Evolutionary conservation across 2,329 filamentous ascomycete genomes (phyloP).

Genomic region (Endothia cerciana): DNA sequence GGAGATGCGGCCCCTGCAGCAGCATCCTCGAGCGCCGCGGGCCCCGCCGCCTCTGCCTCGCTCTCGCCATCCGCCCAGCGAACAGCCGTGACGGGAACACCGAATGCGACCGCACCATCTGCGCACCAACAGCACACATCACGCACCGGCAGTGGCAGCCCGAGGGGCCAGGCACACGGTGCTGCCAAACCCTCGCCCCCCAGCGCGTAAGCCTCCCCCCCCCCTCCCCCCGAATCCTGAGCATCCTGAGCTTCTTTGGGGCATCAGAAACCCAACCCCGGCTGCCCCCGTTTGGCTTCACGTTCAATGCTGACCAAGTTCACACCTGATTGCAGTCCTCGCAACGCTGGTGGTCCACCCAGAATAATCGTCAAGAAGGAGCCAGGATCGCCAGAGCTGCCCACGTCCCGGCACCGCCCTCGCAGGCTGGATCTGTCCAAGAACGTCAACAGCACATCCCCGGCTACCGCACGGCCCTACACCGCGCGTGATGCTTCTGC

Average conservation of each 20-base stretch:
- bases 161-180: slow-evolving; percentile 45
- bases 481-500: slow-evolving; percentile 73
- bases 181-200: slow-evolving; percentile 59
- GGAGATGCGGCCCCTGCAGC: slow-evolving; percentile 50
- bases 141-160: slow-evolving; percentile 59
- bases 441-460: slow-evolving; percentile 53
- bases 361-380: slow-evolving; percentile 98
- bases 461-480: slow-evolving; percentile 71
- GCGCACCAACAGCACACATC: slow-evolving; percentile 35
- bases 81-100: slow-evolving; percentile 45
- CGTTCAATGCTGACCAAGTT: slow-evolving; percentile 22
- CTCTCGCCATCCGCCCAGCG: slow-evolving; percentile 52
- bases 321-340: slow-evolving; percentile 44
- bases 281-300: slow-evolving; percentile 25
- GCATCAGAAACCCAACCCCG: slow-evolving; percentile 32
- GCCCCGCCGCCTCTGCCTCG: slow-evolving; percentile 36
- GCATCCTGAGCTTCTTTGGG: slow-evolving; percentile 18
- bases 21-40: slow-evolving; percentile 40
- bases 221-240: slow-evolving; percentile 3
- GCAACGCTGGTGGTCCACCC: slow-evolving; percentile 60
- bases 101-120: slow-evolving; percentile 44
- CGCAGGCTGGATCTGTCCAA: slow-evolving; percentile 79
- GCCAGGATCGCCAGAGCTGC: slow-evolving; percentile 61
- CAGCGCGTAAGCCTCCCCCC: slow-evolving; percentile 57
- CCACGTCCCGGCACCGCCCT: slow-evolving; percentile 73